These are phyloP conservation scores for Sugiyamaella pinicola DNA, from an alignment of 1,139 yeast species.

Conservation along the genomic window DNA sequence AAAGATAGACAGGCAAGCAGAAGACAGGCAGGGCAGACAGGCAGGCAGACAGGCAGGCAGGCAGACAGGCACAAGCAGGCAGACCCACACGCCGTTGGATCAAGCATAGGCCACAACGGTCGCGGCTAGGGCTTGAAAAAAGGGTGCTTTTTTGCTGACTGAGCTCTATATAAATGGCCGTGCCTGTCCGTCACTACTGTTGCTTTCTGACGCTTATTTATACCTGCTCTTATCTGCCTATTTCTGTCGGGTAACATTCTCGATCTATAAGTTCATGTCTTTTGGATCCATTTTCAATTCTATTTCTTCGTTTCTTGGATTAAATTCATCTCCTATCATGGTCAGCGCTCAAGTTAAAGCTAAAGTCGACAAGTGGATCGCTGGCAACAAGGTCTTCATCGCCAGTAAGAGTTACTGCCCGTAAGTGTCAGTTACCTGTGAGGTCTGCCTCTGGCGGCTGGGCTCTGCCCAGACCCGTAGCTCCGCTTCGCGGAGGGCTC, in stretches of 20 bases:
- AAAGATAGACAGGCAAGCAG: no score
- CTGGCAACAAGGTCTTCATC: conserved; percentile 69
- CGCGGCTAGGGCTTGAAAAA: conserved; percentile 1
- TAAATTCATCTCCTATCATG: conserved; percentile 21
- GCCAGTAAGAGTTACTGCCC: conserved; percentile 64
- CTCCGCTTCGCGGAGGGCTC: background rate
- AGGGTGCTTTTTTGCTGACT: background rate
- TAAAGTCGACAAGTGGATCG: conserved; percentile 66
- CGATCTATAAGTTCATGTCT: conserved; percentile 2
- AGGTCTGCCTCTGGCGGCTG: background rate
- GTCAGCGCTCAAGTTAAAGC: conserved; percentile 32
- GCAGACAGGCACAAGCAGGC: no score
- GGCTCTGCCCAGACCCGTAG: background rate
- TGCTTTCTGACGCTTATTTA: no score
- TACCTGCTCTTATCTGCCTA: no score
- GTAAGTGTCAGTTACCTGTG: conserved; percentile 24
- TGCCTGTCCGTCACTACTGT: no score
- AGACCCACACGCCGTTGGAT: conserved; percentile 16
- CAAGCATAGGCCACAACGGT: conserved; percentile 12
- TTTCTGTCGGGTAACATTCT: no score
- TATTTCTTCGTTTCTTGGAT: conserved; percentile 9
- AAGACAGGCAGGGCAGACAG: no score
- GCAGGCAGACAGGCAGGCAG: no score
- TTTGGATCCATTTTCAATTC: conserved; percentile 11
- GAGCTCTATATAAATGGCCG: conserved; percentile 11